Evolutionary conservation across 1,139 yeast genomes (phyloP), one percentile per base, ranked within the genome.

Genomic region (Taiozyma sp.): DNA sequence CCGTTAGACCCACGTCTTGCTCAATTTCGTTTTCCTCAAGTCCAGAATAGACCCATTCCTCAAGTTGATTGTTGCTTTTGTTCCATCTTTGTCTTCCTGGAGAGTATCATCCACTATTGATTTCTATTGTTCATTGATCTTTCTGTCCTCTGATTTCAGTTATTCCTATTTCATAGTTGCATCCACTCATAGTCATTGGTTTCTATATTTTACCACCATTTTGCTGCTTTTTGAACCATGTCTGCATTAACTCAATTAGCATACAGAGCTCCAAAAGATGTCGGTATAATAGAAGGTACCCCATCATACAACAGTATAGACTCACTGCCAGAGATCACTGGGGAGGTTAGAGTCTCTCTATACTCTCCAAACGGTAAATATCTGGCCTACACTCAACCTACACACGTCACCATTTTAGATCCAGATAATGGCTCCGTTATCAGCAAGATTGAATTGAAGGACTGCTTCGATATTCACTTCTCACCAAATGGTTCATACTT

Each of bases 401-500:
- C 64, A 16, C 52, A 46, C 32, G 68, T 63, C 41, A 54, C 62
- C 1, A 52, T 65, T 13, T 43, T 61, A 30, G 58, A 61, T 39
- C 65, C 68, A 23, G 63, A 62, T 34, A 54, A 56, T 48, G 67
- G 65, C 2, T 50, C 61, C 14, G 48, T 58, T 6, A 51, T 63
- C 24, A 55, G 51, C 46, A 61, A 57, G 46, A 53, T 64, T 36
- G 61, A 57, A 40, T 36, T 62, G 39, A 57, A 58, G 41, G 67
- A 63, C 44, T 62, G 87, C 24, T 83, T 85, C 62, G 98, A 93
- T 65, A 70, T 93, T 62, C 83, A 82, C 59, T 90, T 93, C 66
- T 89, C 97, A 13, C 96, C 97, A 12, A 76, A 82, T 51, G 98
- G 97, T n/a, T 81, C 84, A 45, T 92, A 76, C 65, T 70, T 93